Evolutionary conservation across 2,329 filamentous ascomycete species (phyloP).

Genomic region (Biscogniauxia marginata): DNA sequence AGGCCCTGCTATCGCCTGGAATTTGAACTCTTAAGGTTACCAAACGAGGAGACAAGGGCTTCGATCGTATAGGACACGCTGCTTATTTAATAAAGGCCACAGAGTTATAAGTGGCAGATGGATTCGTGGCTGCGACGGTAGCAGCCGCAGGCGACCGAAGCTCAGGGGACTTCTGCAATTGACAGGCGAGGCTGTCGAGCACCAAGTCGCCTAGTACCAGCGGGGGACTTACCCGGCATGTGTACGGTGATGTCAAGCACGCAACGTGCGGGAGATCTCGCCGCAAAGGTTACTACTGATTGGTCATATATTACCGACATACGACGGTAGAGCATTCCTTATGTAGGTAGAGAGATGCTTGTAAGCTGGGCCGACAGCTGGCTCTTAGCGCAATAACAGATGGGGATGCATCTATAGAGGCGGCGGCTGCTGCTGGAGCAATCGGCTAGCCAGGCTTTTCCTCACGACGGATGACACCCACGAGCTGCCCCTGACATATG

Average conservation of each 20-base stretch:
- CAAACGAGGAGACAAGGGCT: constrained; percentile 19
- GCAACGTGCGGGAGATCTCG: neutral
- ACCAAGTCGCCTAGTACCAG: neutral
- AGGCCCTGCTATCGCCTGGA: constrained; percentile 8
- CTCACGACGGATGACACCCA: neutral
- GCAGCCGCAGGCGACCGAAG: neutral
- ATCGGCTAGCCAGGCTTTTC: neutral
- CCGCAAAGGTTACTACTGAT: neutral
- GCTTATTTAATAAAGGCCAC: constrained; percentile 8
- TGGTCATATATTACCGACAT: neutral
- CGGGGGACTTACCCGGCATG: neutral
- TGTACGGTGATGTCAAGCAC: neutral
- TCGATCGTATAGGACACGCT: constrained; percentile 19
- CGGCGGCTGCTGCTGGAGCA: neutral
- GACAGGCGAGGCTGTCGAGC: neutral
- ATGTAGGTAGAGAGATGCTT: neutral
- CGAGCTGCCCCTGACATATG: neutral
- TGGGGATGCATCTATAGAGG: neutral
- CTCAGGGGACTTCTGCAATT: neutral
- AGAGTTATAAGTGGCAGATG: constrained; percentile 9
- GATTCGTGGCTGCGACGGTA: constrained; percentile 13
- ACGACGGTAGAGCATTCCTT: neutral
- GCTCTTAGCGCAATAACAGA: neutral
- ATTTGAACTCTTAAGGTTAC: constrained; percentile 1
- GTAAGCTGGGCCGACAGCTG: neutral